Percentiles rank a stretch among this genome's conserved stretches.
These are phyloP conservation scores for Apiotrichum sp. DNA, from an alignment of 1,284 basidiomycete species.

Conservation along the genomic window DNA sequence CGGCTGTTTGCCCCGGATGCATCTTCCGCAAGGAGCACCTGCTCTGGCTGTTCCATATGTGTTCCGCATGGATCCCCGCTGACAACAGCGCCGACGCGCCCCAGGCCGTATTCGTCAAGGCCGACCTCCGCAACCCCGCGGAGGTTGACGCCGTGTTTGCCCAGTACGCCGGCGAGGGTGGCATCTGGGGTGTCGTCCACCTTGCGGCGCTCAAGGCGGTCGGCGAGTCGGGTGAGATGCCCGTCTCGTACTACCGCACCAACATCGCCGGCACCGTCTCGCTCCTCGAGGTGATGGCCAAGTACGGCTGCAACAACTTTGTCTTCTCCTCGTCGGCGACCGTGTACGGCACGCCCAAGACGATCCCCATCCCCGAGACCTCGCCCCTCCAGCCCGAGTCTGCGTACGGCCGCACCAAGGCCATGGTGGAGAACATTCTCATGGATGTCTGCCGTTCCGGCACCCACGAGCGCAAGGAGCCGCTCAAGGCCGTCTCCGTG, in stretches of 20 bases:
- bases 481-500: slow-evolving; percentile 39
- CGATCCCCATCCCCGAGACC: slow-evolving; percentile 90
- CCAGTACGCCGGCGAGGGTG: slow-evolving; percentile 70
- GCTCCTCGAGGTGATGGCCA: slow-evolving; percentile 70
- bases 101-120: slow-evolving; percentile 48
- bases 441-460: slow-evolving; percentile 79
- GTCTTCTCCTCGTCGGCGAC: slow-evolving; percentile 98
- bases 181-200: slow-evolving; percentile 97
- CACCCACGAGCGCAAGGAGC: slow-evolving; percentile 20
- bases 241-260: slow-evolving; percentile 85
- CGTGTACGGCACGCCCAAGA: slow-evolving; percentile 92
- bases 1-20: background rate
- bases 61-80: background rate
- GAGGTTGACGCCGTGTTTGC: slow-evolving; percentile 72
- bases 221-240: slow-evolving; percentile 92
- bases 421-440: slow-evolving; percentile 87
- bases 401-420: slow-evolving; percentile 92
- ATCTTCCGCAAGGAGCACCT: too few relatives aligned
- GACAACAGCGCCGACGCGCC: slow-evolving; percentile 23
- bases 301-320: slow-evolving; percentile 49
- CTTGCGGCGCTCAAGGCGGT: slow-evolving; percentile 97
- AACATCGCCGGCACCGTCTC: slow-evolving; percentile 80
- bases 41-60: too few relatives aligned
- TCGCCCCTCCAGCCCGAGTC: slow-evolving; percentile 84
- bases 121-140: slow-evolving; percentile 65